phyloP scores from a whole-genome alignment of 139 green algal genomes.

The Coelastrella sp. region DNA sequence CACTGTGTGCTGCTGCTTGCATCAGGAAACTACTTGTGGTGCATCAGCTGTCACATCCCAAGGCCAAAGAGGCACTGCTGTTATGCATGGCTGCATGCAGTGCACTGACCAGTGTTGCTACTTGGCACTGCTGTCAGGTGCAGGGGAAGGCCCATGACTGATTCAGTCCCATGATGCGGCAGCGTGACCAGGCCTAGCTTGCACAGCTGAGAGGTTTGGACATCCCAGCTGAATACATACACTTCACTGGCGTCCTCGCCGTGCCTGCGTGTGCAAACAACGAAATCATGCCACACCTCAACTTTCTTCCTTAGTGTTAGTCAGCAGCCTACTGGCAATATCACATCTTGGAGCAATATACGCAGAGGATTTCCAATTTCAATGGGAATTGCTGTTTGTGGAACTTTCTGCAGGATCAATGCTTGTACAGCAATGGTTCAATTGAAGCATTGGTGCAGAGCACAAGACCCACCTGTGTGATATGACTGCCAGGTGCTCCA shows the following conservation, averaged over 20 bases:
- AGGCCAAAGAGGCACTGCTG: background rate
- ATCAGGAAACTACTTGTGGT: background rate
- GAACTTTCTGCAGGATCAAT: no score
- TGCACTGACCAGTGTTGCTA: background rate
- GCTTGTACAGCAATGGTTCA: no score
- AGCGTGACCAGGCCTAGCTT: background rate
- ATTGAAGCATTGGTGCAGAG: no score
- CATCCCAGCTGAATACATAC: background rate
- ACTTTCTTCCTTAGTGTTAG: no score
- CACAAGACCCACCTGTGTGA: slow-evolving; percentile 6
- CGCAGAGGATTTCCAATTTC: no score
- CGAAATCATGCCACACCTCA: no score
- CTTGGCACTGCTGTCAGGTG: slow-evolving; percentile 11
- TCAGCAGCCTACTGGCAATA: no score
- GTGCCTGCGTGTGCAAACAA: background rate
- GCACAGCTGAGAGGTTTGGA: background rate
- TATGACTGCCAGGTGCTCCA: slow-evolving; percentile 28
- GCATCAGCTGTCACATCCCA: background rate
- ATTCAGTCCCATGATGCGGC: background rate
- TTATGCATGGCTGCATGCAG: background rate
- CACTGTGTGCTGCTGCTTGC: background rate
- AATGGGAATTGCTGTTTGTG: no score
- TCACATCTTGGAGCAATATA: no score
- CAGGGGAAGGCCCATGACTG: background rate
- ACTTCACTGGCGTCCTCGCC: slow-evolving; percentile 22